Conservation (phyloP, 345 rosid species). For the Brassica incana region DNA sequence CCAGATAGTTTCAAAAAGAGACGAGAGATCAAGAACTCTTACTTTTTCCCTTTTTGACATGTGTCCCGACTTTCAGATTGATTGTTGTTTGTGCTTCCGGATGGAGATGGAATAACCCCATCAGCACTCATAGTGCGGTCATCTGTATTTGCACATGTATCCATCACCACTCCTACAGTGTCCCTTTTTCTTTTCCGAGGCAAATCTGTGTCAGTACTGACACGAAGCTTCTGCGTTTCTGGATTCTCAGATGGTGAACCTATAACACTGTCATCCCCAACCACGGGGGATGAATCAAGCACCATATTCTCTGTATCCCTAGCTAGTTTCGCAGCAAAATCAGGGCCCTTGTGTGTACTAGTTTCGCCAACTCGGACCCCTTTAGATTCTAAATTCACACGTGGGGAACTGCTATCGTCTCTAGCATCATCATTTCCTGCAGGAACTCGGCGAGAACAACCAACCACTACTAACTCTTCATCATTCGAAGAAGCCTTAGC, state of each 20-base stretch:
- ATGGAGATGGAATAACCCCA: slow-evolving; percentile 32
- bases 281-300: slow-evolving; percentile 19
- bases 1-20: slow-evolving; percentile 5
- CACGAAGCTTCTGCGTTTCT: slow-evolving; percentile 30
- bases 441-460: slow-evolving; percentile 29
- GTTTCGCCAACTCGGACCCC: not conserved
- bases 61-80: slow-evolving; percentile 34
- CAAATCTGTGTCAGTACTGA: slow-evolving; percentile 29
- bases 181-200: slow-evolving; percentile 50
- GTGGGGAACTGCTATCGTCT: slow-evolving; percentile 21
- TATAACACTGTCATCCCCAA: not conserved
- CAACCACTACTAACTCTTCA: slow-evolving; percentile 25
- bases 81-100: slow-evolving; percentile 27
- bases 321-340: not conserved
- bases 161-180: slow-evolving; percentile 36
- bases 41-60: slow-evolving; percentile 58
- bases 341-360: slow-evolving; percentile 13
- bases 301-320: slow-evolving; percentile 6
- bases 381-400: slow-evolving; percentile 3
- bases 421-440: slow-evolving; percentile 40
- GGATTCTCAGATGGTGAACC: slow-evolving; percentile 29
- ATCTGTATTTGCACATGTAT: slow-evolving; percentile 42
- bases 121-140: slow-evolving; percentile 23
- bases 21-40: slow-evolving; percentile 10
- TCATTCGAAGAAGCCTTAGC: slow-evolving; percentile 29